A percentile compares a stretch with the other conserved stretches of the same genome.
Evolutionary conservation across 768 basidiomycete genomes (phyloP).

Genomic region (Tulasnella sp.): DNA sequence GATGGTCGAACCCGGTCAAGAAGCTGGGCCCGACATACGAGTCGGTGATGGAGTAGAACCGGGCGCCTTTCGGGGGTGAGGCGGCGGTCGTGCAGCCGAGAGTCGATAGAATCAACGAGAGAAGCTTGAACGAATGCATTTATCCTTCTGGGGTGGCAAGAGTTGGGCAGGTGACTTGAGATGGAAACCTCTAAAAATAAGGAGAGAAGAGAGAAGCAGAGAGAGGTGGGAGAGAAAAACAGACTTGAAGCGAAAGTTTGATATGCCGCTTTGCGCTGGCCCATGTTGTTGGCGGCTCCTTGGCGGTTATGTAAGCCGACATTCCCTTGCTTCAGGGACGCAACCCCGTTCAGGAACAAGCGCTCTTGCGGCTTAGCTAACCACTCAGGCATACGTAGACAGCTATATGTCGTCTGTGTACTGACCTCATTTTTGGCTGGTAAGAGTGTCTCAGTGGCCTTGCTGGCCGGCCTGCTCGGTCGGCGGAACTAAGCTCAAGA

Average conservation of each 20-base stretch:
- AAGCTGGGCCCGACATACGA: constrained; percentile 10
- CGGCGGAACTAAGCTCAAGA: too few relatives aligned
- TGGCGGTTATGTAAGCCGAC: neutral
- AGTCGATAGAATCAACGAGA: neutral
- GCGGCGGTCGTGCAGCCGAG: neutral
- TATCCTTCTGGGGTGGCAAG: neutral
- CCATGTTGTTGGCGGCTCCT: too few relatives aligned
- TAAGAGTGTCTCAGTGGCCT: too few relatives aligned
- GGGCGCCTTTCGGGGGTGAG: neutral
- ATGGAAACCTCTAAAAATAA: neutral
- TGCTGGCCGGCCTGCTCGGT: too few relatives aligned
- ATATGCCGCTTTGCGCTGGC: too few relatives aligned
- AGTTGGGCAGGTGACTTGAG: neutral
- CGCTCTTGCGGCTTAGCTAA: too few relatives aligned
- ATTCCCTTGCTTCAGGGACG: neutral
- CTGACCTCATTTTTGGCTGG: too few relatives aligned
- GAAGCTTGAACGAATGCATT: neutral
- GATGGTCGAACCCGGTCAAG: constrained; percentile 2
- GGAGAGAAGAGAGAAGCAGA: neutral
- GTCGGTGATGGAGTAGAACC: neutral
- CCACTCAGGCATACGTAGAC: too few relatives aligned
- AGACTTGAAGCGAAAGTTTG: neutral
- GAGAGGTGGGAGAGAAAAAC: neutral
- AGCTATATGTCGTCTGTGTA: too few relatives aligned
- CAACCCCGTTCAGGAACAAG: neutral